Evolutionary conservation across 495 filamentous ascomycete species (phyloP).

Genomic region (Penicillium longicatenatum): DNA sequence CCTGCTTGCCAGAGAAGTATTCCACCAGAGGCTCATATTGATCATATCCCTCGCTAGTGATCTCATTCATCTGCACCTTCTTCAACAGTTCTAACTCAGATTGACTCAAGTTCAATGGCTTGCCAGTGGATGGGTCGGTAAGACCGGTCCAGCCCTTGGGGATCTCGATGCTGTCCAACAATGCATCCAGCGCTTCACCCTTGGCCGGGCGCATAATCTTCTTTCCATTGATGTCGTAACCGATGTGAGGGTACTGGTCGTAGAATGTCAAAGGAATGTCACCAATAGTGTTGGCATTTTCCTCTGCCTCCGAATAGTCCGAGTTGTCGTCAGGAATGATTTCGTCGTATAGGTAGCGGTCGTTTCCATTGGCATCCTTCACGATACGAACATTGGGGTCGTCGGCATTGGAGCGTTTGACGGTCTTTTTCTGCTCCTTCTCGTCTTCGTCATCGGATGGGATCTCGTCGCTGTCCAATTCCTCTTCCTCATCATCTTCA

Average conservation of each 20-base stretch:
- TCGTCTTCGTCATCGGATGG: slow-evolving; percentile 46
- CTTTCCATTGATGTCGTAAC: slow-evolving; percentile 98
- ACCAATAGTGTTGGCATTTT: slow-evolving; percentile 85
- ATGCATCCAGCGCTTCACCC: slow-evolving; percentile 88
- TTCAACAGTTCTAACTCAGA: slow-evolving; percentile 88
- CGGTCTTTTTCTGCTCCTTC: slow-evolving; percentile 22
- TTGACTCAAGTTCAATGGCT: slow-evolving; percentile 81
- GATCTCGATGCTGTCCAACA: slow-evolving; percentile 95
- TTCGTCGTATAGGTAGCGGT: slow-evolving; percentile 78
- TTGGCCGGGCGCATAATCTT: slow-evolving; percentile 95
- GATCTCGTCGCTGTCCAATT: slow-evolving; percentile 54
- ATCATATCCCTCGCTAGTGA: slow-evolving; percentile 84
- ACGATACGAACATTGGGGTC: slow-evolving; percentile 50
- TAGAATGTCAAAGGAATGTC: slow-evolving; percentile 94
- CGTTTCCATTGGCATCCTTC: slow-evolving; percentile 72
- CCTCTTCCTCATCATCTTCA: slow-evolving; percentile 45
- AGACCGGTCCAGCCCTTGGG: slow-evolving; percentile 98
- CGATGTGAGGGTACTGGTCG: slow-evolving; percentile 96
- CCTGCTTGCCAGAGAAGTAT: slow-evolving; percentile 86
- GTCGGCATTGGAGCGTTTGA: slow-evolving; percentile 19
- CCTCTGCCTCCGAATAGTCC: slow-evolving; percentile 84
- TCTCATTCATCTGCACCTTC: slow-evolving; percentile 88
- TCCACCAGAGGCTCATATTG: slow-evolving; percentile 91
- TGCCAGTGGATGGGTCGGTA: slow-evolving; percentile 89
- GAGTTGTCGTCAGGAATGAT: slow-evolving; percentile 96